Evolutionary conservation across 495 filamentous ascomycete genomes (phyloP).

Genomic region (Daldinia vernicosa): DNA sequence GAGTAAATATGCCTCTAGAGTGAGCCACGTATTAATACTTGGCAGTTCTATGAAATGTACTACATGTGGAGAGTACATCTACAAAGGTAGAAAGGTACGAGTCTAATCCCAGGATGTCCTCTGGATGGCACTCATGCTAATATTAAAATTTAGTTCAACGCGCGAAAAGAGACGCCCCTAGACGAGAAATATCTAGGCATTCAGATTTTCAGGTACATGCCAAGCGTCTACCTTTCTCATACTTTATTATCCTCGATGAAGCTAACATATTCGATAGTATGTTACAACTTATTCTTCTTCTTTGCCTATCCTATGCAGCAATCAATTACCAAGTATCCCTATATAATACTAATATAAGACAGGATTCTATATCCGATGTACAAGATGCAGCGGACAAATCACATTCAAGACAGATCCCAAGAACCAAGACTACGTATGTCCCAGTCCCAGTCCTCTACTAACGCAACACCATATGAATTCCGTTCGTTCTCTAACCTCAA

Average conservation of each 20-base stretch:
- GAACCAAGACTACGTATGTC: slow-evolving; percentile 82
- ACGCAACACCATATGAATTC: neutral
- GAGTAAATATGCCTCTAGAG: neutral
- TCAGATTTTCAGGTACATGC: slow-evolving; percentile 69
- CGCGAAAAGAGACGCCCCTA: slow-evolving; percentile 85
- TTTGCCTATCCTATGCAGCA: neutral
- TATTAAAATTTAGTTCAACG: slow-evolving; percentile 61
- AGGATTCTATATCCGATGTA: slow-evolving; percentile 76
- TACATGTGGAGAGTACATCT: slow-evolving; percentile 94
- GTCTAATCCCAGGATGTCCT: neutral
- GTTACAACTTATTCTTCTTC: neutral
- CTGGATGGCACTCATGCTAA: slow-evolving; percentile 5
- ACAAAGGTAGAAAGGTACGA: slow-evolving; percentile 80
- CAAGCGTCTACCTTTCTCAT: neutral
- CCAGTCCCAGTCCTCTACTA: too few relatives aligned
- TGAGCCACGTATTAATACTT: slow-evolving; percentile 7
- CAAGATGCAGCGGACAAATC: slow-evolving; percentile 87
- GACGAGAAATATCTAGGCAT: slow-evolving; percentile 92
- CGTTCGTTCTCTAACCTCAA: slow-evolving; percentile 3
- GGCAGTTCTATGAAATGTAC: slow-evolving; percentile 80
- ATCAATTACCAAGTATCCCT: neutral
- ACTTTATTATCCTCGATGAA: neutral
- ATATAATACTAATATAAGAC: slow-evolving; percentile 3
- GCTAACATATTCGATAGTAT: slow-evolving; percentile 17
- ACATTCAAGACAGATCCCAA: slow-evolving; percentile 96